These are phyloP conservation scores for Kodamaea lidongshanica DNA, from an alignment of 805 yeast genomes.

Conservation along the genomic window DNA sequence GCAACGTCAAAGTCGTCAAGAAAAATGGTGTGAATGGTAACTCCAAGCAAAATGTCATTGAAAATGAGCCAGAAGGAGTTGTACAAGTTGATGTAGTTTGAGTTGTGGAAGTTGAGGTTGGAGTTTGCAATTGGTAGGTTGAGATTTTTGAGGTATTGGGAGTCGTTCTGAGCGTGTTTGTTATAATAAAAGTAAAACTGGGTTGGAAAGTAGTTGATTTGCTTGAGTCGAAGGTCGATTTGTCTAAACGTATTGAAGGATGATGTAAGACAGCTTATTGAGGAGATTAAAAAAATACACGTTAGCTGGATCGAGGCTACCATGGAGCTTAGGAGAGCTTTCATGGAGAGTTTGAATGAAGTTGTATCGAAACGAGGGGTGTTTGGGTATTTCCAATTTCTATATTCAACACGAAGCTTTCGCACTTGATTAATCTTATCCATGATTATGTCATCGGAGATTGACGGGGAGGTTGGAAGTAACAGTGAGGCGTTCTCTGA, in stretches of 20 bases:
- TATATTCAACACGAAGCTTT: conserved; percentile 11
- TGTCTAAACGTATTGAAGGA: conserved; percentile 68
- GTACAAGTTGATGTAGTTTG: conserved; percentile 68
- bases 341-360: too few species aligned
- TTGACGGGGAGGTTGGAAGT: conserved; percentile 14
- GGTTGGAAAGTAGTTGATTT: conserved; percentile 69
- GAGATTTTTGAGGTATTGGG: conserved; percentile 39
- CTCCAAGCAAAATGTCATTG: conserved; percentile 77
- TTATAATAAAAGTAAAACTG: conserved; percentile 61
- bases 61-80: conserved; percentile 83
- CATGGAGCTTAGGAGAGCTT: background rate
- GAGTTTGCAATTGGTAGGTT: conserved; percentile 32
- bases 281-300: conserved; percentile 19
- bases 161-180: conserved; percentile 15
- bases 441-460: conserved; percentile 24
- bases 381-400: conserved; percentile 1
- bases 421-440: conserved; percentile 30
- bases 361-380: background rate
- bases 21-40: conserved; percentile 43
- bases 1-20: conserved; percentile 27
- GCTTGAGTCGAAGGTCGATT: conserved; percentile 69
- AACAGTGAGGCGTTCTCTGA: conserved; percentile 5
- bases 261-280: conserved; percentile 24
- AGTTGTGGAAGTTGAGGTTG: conserved; percentile 34
- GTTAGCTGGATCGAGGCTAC: conserved; percentile 10